A percentile compares a stretch with the other conserved stretches of the same genome.
These are phyloP conservation scores for Solioccasus polychromus DNA, from an alignment of 768 basidiomycete genomes.

Conservation along the genomic window DNA sequence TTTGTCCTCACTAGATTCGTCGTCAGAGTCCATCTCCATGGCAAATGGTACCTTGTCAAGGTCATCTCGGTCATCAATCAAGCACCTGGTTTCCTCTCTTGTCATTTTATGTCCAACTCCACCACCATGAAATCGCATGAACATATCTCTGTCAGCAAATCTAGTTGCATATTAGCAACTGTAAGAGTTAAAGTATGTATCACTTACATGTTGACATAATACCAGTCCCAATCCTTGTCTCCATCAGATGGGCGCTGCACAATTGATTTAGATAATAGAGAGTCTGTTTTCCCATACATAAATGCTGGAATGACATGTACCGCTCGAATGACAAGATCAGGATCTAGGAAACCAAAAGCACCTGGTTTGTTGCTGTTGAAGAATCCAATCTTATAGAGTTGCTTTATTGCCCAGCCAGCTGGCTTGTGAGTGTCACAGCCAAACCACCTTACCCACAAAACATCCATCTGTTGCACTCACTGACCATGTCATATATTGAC, in stretches of 20 bases:
- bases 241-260: no score
- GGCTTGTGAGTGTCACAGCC: constrained; percentile 23
- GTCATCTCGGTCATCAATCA: neutral
- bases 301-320: no score
- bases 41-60: neutral
- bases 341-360: constrained; percentile 48
- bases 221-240: no score
- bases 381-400: constrained; percentile 41
- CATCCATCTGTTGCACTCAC: constrained; percentile 28
- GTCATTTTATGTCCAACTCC: no score
- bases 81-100: neutral
- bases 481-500: neutral
- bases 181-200: no score
- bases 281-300: no score
- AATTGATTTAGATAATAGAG: no score
- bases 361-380: constrained; percentile 22
- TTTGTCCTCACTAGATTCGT: neutral
- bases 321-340: constrained; percentile 37
- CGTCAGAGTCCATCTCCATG: neutral
- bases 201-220: no score
- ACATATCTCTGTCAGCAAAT: no score
- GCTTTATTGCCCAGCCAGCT: constrained; percentile 25
- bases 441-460: constrained; percentile 43
- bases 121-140: no score
- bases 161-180: no score